A percentile compares a stretch with the other conserved stretches of the same genome.
phyloP scores from a whole-genome alignment of 2,329 filamentous ascomycete species.

The Alternaria ethzedia region DNA sequence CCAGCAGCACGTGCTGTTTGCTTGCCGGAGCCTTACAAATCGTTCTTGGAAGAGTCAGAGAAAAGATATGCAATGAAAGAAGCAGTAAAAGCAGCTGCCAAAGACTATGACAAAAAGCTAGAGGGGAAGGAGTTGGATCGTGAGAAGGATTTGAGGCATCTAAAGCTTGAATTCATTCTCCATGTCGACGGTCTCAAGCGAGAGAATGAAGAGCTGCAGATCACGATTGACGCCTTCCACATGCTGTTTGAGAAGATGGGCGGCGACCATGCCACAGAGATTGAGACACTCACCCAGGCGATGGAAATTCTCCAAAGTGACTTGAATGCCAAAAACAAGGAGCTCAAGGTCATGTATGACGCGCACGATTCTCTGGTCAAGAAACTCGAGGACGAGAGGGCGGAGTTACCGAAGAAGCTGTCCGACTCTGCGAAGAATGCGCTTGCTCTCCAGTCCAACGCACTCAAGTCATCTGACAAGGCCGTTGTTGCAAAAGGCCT shows the following conservation, averaged over 20 bases:
- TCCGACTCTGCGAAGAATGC: not conserved
- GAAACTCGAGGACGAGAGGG: not conserved
- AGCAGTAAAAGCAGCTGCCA: not conserved
- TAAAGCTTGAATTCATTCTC: not conserved
- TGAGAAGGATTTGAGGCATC: not conserved
- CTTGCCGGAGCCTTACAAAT: too few species aligned
- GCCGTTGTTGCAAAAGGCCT: not conserved
- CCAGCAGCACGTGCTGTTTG: not conserved
- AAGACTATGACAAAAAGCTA: not conserved
- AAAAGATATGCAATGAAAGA: not conserved
- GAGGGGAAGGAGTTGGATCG: accelerated
- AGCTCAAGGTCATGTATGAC: not conserved
- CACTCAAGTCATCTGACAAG: not conserved
- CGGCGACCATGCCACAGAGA: not conserved
- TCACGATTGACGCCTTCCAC: not conserved
- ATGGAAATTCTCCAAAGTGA: not conserved
- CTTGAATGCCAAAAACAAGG: not conserved
- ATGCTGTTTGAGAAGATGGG: accelerated
- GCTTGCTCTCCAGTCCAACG: not conserved
- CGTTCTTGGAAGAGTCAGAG: too few species aligned
- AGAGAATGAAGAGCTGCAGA: not conserved
- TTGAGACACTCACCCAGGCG: not conserved
- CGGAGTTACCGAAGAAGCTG: not conserved
- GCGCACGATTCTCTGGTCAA: not conserved
- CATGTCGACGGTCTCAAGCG: not conserved